Evolutionary conservation across 768 basidiomycete genomes (phyloP).

Genomic region (Suillus alpinus): DNA sequence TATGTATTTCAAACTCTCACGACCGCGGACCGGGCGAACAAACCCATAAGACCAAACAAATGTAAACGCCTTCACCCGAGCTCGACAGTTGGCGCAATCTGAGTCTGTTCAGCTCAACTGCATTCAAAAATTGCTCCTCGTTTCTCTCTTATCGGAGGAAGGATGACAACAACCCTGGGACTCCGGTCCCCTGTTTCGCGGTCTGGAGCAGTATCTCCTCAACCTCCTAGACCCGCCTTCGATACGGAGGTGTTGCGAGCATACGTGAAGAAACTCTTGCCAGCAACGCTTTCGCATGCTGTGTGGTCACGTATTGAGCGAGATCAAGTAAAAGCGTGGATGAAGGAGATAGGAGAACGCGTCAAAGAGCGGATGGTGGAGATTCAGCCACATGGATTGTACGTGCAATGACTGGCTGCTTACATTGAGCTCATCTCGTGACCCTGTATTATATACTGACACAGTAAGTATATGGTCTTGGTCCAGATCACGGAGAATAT

Average conservation of each 20-base stretch:
- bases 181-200: slow-evolving; percentile 62
- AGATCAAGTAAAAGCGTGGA: slow-evolving; percentile 70
- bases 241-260: slow-evolving; percentile 69
- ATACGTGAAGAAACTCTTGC: slow-evolving; percentile 81
- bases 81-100: neutral
- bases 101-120: neutral
- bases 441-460: slow-evolving; percentile 1
- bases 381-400: slow-evolving; percentile 82
- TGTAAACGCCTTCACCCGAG: neutral
- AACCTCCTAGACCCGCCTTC: slow-evolving; percentile 51
- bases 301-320: slow-evolving; percentile 70
- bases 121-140: neutral
- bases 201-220: slow-evolving; percentile 53
- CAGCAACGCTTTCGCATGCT: slow-evolving; percentile 60
- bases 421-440: slow-evolving; percentile 11
- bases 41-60: slow-evolving; percentile 27
- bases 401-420: slow-evolving; percentile 34
- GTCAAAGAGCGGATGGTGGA: slow-evolving; percentile 85
- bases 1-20: neutral
- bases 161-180: slow-evolving; percentile 31
- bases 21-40: slow-evolving; percentile 10
- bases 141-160: slow-evolving; percentile 3
- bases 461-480: slow-evolving; percentile 83
- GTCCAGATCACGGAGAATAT: slow-evolving; percentile 84
- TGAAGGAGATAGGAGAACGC: slow-evolving; percentile 80